Evolutionary conservation across 2,329 filamentous ascomycete species (phyloP).

Genomic region (Basipetospora chlamydospora): DNA sequence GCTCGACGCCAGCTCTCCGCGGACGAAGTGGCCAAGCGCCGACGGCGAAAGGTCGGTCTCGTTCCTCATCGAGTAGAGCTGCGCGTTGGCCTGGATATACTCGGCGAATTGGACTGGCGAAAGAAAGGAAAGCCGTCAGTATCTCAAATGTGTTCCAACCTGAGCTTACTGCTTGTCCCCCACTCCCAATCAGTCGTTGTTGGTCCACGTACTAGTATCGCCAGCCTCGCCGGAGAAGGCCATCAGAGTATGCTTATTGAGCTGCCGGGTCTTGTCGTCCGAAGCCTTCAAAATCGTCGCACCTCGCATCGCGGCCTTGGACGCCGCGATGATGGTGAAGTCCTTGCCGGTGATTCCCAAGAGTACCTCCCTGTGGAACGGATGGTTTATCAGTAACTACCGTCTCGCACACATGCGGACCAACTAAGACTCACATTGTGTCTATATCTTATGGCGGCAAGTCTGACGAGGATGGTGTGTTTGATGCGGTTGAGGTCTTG

Average conservation of each 20-base stretch:
- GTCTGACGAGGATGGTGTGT: not conserved
- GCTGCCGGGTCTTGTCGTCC: constrained; percentile 87
- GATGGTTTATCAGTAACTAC: not conserved
- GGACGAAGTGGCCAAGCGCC: constrained; percentile 84
- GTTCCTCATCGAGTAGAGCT: constrained; percentile 98
- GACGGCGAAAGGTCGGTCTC: constrained; percentile 80
- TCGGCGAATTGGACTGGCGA: constrained; percentile 87
- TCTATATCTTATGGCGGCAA: not conserved
- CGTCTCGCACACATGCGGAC: too few relatives aligned
- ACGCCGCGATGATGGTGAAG: constrained; percentile 94
- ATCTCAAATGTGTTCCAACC: too few relatives aligned
- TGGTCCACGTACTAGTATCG: constrained; percentile 57
- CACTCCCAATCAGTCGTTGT: constrained; percentile 1
- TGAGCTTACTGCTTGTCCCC: not conserved
- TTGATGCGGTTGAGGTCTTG: not conserved
- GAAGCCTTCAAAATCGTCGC: constrained; percentile 87
- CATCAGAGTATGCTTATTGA: constrained; percentile 92
- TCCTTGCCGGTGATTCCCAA: constrained; percentile 98
- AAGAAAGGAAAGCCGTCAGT: too few relatives aligned
- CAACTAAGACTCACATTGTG: not conserved
- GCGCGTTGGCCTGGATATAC: constrained; percentile 96
- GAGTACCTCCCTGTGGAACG: constrained; percentile 69
- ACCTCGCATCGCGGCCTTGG: constrained; percentile 96
- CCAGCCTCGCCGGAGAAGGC: constrained; percentile 93
- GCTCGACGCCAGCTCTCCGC: constrained; percentile 80